Evolutionary conservation across 306 rosid genomes (phyloP), one percentile per base, ranked within the genome.

Genomic region (Rubus idaeus): DNA sequence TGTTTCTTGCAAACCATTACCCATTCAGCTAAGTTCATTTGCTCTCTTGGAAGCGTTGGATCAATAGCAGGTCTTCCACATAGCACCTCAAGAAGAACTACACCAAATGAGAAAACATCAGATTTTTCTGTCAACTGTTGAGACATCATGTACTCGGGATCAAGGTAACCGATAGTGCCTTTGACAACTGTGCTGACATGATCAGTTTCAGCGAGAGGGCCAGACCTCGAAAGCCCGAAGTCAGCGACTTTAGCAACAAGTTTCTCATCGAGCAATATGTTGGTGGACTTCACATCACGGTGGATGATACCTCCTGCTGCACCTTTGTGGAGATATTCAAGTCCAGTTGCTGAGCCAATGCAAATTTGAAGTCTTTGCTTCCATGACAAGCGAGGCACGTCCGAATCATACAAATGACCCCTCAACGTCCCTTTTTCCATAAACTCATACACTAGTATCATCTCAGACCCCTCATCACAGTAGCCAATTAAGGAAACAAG

Each of bases 341-440:
- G 82, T 44, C 93, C 90, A 47, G 56, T 76, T 3, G 87, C 87
- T 20, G 91, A 82, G 53, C 87, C 87, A 18, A 88, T 85, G 77
- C 90, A 87, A 52, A 89, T 89, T 58, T 89, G 88, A 20, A 87
- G 89, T 74, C 90, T 84, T 70, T 72, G 89, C 78, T 83, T 87
- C 90, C 89, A 87, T 37, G 88, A 8, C 84, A 87, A 80, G 30
- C 70, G 77, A 41, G 88, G 87, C 35, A 63, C 16, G 12, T 80
- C 44, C 26, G 89, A 75, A 45, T 51, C 65, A 73, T 83, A 81
- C 35, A 87, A 76, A 71, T 87, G 90, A 40, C 87, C 90, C 52
- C 82, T 83, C 37, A 89, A 56, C 30, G 82, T 79, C 44, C 89
- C 90, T 0, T 87, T 89, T 53, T 85, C 90, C 88, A 89, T 79